These are phyloP conservation scores for Serendipita sp. DNA, from an alignment of 768 basidiomycete genomes.

Conservation along the genomic window DNA sequence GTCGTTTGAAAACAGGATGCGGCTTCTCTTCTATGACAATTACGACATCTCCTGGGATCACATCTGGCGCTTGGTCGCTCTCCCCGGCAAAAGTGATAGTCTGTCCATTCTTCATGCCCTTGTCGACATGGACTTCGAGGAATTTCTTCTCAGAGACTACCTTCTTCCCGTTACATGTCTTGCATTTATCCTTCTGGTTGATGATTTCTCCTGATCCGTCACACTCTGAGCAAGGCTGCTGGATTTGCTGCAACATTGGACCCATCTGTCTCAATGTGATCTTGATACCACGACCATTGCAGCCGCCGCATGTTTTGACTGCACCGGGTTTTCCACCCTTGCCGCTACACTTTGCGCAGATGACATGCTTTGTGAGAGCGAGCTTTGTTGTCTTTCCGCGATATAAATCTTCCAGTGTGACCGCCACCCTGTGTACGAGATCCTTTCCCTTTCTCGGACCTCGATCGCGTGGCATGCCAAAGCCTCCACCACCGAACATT, in stretches of 20 bases:
- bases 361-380: conserved; percentile 84
- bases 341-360: conserved; percentile 87
- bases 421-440: conserved; percentile 89
- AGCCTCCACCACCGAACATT: conserved; percentile 67
- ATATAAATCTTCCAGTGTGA: conserved; percentile 96
- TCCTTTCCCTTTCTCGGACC: conserved; percentile 92
- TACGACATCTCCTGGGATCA: conserved; percentile 83
- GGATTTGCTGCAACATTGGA: conserved; percentile 99
- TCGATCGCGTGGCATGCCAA: conserved; percentile 35
- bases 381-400: conserved; percentile 98
- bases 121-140: conserved; percentile 94
- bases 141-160: conserved; percentile 87
- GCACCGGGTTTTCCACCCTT: conserved; percentile 97
- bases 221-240: conserved; percentile 88
- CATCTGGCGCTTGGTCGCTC: conserved; percentile 79
- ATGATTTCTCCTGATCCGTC: conserved; percentile 89
- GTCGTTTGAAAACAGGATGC: conserved; percentile 74
- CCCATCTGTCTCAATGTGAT: conserved; percentile 92
- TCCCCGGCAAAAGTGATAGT: conserved; percentile 79
- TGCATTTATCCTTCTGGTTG: conserved; percentile 83
- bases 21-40: conserved; percentile 89
- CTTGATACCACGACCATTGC: conserved; percentile 81
- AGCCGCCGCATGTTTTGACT: conserved; percentile 57
- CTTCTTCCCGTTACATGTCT: conserved; percentile 90
- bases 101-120: conserved; percentile 91